Evolutionary conservation across 192 early-diverging fungal species (phyloP).

Genomic region (Chytriomyces sp.): DNA sequence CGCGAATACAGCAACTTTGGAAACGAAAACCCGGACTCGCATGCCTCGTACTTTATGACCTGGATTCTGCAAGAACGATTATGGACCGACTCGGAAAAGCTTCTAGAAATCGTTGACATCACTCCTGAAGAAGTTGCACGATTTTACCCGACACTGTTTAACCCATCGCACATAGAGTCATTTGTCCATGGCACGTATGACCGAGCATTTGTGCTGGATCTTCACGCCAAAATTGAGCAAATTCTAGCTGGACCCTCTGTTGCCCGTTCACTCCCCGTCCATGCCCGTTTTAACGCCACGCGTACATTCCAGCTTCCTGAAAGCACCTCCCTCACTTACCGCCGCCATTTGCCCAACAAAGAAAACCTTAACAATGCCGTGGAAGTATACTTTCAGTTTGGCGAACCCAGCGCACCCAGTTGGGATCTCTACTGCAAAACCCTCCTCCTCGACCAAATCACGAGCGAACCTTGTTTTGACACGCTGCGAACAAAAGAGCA

Average conservation of each 20-base stretch:
- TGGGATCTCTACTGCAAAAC: conserved; percentile 68
- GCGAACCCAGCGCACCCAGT: conserved; percentile 53
- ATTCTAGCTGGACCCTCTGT: conserved; percentile 45
- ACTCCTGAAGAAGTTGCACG: conserved; percentile 73
- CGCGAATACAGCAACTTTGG: conserved; percentile 78
- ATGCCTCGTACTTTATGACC: conserved; percentile 76
- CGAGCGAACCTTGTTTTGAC: conserved; percentile 89
- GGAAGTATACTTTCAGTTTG: conserved; percentile 84
- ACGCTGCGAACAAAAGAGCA: conserved; percentile 88
- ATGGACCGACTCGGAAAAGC: conserved; percentile 81
- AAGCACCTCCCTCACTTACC: conserved; percentile 20
- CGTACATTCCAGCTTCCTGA: conserved; percentile 61
- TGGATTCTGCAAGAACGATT: conserved; percentile 77
- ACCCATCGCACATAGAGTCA: conserved; percentile 70
- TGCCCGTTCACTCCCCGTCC: conserved; percentile 60
- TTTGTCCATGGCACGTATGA: conserved; percentile 84
- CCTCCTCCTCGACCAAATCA: conserved; percentile 79
- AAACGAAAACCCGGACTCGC: conserved; percentile 77
- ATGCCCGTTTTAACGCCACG: conserved; percentile 55
- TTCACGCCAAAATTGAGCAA: conserved; percentile 62
- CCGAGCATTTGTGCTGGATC: conserved; percentile 64
- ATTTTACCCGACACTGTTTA: conserved; percentile 75
- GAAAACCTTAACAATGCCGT: conserved; percentile 89
- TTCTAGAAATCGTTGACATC: conserved; percentile 70
- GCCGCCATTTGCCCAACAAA: conserved; percentile 65